These are phyloP conservation scores for Mycena amicta DNA, from an alignment of 768 basidiomycete genomes.

Conservation along the genomic window DNA sequence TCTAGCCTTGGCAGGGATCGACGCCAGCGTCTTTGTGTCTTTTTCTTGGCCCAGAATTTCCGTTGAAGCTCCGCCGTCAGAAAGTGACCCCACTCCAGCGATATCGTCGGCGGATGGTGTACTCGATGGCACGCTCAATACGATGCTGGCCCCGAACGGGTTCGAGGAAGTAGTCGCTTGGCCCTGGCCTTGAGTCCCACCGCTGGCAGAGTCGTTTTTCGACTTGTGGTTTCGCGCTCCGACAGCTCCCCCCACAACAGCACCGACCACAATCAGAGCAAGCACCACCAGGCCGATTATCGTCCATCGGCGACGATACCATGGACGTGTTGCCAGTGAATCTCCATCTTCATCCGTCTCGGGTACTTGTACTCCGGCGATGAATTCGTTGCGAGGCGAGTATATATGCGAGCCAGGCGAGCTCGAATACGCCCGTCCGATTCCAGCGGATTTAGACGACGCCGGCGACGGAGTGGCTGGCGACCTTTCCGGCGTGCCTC, in stretches of 20 bases:
- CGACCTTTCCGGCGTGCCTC: not conserved
- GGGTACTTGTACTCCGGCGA: too few species aligned
- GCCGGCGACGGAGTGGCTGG: too few species aligned
- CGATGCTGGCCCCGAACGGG: not conserved
- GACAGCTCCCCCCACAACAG: not conserved
- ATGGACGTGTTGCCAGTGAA: not conserved
- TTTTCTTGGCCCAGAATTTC: too few species aligned
- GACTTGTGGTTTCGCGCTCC: not conserved
- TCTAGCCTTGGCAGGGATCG: too few species aligned
- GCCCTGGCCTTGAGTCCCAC: not conserved
- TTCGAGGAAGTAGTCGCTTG: not conserved
- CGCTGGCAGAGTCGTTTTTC: not conserved
- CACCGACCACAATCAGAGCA: not conserved
- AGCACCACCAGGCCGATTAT: not conserved
- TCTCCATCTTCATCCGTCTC: not conserved
- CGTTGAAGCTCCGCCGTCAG: too few species aligned
- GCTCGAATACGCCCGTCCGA: too few species aligned
- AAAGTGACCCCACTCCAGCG: not conserved
- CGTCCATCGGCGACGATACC: not conserved
- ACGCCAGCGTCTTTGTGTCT: too few species aligned
- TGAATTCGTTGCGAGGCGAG: too few species aligned
- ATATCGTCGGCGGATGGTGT: not conserved
- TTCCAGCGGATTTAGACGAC: too few species aligned
- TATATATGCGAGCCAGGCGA: too few species aligned
- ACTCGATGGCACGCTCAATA: not conserved